Evolutionary conservation across 805 yeast species (phyloP).

Genomic region (Yarrowia porcina): DNA sequence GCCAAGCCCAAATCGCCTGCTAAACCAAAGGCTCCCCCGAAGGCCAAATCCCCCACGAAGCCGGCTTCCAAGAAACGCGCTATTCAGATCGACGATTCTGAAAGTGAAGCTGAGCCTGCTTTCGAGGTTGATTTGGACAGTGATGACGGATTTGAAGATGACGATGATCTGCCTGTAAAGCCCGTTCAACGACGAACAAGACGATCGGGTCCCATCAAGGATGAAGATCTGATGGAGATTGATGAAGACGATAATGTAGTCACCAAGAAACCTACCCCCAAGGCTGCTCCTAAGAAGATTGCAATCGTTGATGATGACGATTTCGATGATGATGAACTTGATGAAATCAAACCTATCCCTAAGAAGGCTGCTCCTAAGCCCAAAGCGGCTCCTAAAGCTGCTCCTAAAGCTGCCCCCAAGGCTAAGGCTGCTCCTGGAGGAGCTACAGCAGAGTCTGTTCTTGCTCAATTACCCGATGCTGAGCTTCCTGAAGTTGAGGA

Average conservation of each 20-base stretch:
- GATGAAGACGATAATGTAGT: conserved; percentile 14
- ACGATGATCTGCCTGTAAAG: not conserved
- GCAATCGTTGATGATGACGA: conserved; percentile 9
- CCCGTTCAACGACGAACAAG: conserved; percentile 8
- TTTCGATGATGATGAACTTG: conserved; percentile 15
- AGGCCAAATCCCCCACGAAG: not conserved
- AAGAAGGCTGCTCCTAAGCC: conserved; percentile 13
- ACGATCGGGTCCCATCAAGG: conserved; percentile 4
- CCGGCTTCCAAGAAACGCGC: conserved; percentile 2
- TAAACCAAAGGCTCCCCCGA: not conserved
- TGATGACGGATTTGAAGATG: conserved; percentile 17
- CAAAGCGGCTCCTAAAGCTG: conserved; percentile 22
- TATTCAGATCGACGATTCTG: not conserved
- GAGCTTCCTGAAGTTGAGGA: conserved; percentile 53
- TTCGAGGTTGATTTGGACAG: not conserved
- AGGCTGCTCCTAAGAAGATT: not conserved
- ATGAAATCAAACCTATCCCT: conserved; percentile 11
- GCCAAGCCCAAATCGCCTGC: not conserved
- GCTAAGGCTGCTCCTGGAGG: conserved; percentile 16
- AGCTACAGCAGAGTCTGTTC: conserved; percentile 51
- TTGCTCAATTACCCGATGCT: conserved; percentile 71
- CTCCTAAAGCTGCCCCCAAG: conserved; percentile 25
- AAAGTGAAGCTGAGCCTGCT: not conserved
- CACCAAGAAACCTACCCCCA: not conserved
- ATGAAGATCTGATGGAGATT: conserved; percentile 7